Base-by-base conservation (phyloP, 495 filamentous ascomycete species). In the Lophiotrema nucula region DNA sequence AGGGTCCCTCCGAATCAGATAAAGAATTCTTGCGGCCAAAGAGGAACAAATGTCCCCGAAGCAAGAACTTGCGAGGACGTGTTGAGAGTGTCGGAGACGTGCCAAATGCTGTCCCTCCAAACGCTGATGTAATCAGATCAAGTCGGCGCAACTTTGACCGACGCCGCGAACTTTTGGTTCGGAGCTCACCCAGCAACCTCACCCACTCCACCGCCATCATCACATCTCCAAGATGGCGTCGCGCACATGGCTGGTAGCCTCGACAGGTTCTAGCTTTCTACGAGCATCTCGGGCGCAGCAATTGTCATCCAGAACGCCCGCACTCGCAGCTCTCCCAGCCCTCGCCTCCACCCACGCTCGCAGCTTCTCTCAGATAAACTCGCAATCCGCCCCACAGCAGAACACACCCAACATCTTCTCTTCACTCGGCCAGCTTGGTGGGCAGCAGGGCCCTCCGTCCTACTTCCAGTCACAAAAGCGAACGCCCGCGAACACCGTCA, bases 401-500 rank as follows among this genome's bases (percentile, higher is more conserved):
- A 33, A 18, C 39, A 31, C 39, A 12, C 26, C 24, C 25, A 58
- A 45, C 55, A 41, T 61, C 42, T 61, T 61, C 51, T 43, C 35
- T 39, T 44, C 52, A 2, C 15, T 56, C 18, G 45, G 51, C 16
- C 51, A 56, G 27, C 31, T 22, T 1, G 19, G 33, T 21, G 24
- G n/a, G 2, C n/a, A 37, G 28, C 13, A 10, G 4, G 52, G 58
- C 44, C 44, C 35, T 5, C 51, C 57, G 19, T 68, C 72, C 16
- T 87, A 86, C 70, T 81, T 85, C 61, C 82, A 81, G 65, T 80
- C 81, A 31, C 19, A 10, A 72, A 78, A 44, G 22, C 71, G 79
- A 15, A 77, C 96, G 23, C 93, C 93, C 21, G 87, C 91, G 52
- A 98, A 97, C 75, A 97, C 95, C 22, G 79, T 98, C 63, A 80